phyloP scores from a whole-genome alignment of 345 rosid genomes.

The Carallia brachiata region DNA sequence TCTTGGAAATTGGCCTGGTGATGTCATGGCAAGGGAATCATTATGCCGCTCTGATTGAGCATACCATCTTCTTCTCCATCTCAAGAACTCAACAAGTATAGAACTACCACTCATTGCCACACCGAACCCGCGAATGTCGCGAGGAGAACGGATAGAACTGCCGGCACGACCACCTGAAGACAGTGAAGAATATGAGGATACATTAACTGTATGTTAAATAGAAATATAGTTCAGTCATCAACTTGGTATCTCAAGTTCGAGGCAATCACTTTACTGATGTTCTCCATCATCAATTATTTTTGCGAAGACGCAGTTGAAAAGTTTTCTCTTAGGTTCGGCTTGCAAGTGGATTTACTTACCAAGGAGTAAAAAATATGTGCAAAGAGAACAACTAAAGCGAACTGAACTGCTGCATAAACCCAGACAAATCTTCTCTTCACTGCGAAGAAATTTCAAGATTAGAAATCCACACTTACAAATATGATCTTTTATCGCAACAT shows the following conservation, averaged over 20 bases:
- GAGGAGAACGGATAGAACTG: slow-evolving; percentile 70
- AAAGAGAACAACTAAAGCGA: slow-evolving; percentile 75
- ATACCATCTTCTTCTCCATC: slow-evolving; percentile 67
- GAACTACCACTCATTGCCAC: slow-evolving; percentile 84
- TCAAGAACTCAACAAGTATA: slow-evolving; percentile 65
- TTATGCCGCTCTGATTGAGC: slow-evolving; percentile 27
- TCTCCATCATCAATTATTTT: too few species aligned
- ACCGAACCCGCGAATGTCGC: slow-evolving; percentile 86
- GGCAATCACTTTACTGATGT: too few species aligned
- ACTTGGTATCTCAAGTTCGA: too few species aligned
- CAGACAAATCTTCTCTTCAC: slow-evolving; percentile 81
- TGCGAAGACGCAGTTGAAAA: too few species aligned
- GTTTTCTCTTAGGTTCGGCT: too few species aligned
- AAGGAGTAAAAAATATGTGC: slow-evolving; percentile 81
- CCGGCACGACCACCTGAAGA: slow-evolving; percentile 56
- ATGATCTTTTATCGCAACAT: not conserved
- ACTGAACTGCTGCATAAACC: slow-evolving; percentile 81
- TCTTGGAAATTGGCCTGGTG: slow-evolving; percentile 35
- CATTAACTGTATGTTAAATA: too few species aligned
- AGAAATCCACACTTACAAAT: not conserved
- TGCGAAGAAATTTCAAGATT: slow-evolving; percentile 32
- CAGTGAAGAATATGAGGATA: not conserved
- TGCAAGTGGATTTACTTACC: slow-evolving; percentile 44
- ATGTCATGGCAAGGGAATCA: slow-evolving; percentile 16
- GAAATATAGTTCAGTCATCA: too few species aligned